Evolutionary conservation across 768 basidiomycete species (phyloP).

Genomic region (Phylloporus arenicola): DNA sequence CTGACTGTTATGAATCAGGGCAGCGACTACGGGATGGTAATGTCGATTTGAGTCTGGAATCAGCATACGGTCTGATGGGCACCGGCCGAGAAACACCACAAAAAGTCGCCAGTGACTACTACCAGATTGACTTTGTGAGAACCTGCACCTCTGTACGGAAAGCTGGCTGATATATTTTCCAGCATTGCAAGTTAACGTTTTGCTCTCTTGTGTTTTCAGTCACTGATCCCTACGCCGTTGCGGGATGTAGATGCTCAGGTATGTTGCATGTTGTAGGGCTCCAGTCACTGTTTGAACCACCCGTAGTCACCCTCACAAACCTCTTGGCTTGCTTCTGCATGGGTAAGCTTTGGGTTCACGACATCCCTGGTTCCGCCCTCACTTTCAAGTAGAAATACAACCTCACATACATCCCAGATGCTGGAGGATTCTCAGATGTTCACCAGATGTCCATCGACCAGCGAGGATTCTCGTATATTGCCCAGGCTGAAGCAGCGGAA

Average conservation of each 20-base stretch:
- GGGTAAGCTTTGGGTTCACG: conserved; percentile 35
- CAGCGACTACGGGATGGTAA: conserved; percentile 17
- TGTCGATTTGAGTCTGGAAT: conserved; percentile 50
- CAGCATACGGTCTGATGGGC: conserved; percentile 52
- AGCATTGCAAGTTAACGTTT: conserved; percentile 29
- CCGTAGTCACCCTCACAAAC: conserved; percentile 56
- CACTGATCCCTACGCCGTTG: conserved; percentile 28
- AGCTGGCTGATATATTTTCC: conserved; percentile 1
- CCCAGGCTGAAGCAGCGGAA: conserved; percentile 50
- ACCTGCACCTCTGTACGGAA: neutral
- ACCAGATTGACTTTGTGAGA: conserved; percentile 38
- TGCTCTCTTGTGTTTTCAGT: conserved; percentile 1
- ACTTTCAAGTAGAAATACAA: conserved; percentile 47
- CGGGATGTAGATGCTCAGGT: conserved; percentile 25
- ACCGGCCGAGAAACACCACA: conserved; percentile 40
- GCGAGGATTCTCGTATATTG: conserved; percentile 54
- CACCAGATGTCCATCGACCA: conserved; percentile 55
- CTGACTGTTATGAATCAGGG: conserved; percentile 1
- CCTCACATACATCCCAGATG: conserved; percentile 46
- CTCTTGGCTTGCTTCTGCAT: conserved; percentile 58
- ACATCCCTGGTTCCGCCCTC: neutral
- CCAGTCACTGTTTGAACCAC: conserved; percentile 23
- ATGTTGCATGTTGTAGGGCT: neutral
- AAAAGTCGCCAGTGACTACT: conserved; percentile 54
- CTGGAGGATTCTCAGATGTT: conserved; percentile 53